A percentile compares a stretch with the other conserved stretches of the same genome.
Evolutionary conservation across 2,329 filamentous ascomycete genomes (phyloP).

Genomic region (Fusarium tuaranense): DNA sequence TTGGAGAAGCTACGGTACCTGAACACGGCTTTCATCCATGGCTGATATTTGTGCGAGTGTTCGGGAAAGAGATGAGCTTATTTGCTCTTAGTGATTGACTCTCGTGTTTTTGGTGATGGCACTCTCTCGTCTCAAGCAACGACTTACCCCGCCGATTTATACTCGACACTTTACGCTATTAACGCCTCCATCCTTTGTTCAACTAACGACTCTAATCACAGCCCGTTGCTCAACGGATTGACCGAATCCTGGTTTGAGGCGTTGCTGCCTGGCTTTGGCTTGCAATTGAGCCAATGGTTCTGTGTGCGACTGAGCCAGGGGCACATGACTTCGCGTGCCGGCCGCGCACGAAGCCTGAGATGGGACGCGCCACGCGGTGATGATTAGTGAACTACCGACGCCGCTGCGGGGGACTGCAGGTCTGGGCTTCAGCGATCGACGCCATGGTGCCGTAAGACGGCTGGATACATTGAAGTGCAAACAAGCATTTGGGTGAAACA

Average conservation of each 20-base stretch:
- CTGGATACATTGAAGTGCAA: neutral
- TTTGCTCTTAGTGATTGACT: neutral
- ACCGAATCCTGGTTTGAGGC: conserved; percentile 23
- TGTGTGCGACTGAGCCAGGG: neutral
- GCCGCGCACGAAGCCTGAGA: conserved; percentile 28
- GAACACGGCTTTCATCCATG: conserved; percentile 22
- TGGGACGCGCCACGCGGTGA: conserved; percentile 26
- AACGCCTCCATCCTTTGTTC: neutral
- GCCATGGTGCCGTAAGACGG: conserved; percentile 1
- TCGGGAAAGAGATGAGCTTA: neutral
- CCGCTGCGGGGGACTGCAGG: conserved; percentile 1
- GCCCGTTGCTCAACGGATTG: conserved; percentile 1
- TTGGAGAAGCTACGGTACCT: conserved; percentile 12
- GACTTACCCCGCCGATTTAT: conserved; percentile 27
- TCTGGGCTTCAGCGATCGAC: neutral
- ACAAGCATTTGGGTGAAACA: neutral
- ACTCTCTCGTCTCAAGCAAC: neutral
- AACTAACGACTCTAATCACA: neutral
- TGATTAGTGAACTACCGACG: conserved; percentile 21
- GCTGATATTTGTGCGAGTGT: neutral
- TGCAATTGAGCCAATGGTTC: conserved; percentile 26
- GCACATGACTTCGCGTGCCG: conserved; percentile 43
- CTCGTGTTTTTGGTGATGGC: neutral
- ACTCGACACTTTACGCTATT: conserved; percentile 4
- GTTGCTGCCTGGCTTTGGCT: conserved; percentile 40